Conservation (phyloP, 73 alveolate species). For the Paramecium primaurelia region DNA sequence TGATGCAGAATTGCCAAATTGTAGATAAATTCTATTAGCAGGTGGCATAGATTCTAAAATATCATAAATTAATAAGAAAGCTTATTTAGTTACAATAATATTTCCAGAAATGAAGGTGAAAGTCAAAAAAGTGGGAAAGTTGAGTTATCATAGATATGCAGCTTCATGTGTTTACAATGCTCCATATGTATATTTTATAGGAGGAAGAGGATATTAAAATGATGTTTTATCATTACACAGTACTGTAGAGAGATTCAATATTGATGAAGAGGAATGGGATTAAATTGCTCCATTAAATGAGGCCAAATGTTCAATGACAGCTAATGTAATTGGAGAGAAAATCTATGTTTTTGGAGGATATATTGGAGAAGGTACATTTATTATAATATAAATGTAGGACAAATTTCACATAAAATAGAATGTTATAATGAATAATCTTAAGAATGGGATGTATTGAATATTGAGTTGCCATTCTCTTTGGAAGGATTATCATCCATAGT, state of each 20-base stretch:
- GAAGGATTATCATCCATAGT: conserved; percentile 30
- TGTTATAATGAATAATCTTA: not conserved
- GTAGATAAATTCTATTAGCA: not conserved
- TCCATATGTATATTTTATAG: conserved; percentile 36
- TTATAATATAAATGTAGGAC: not conserved
- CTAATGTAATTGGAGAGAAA: conserved; percentile 3
- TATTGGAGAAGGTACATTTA: not conserved
- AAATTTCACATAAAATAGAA: conserved; percentile 34
- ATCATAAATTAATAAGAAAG: conserved; percentile 6
- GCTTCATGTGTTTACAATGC: conserved; percentile 35
- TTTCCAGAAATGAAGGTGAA: conserved; percentile 39
- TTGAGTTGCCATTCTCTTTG: conserved; percentile 29
- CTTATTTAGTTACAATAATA: not conserved
- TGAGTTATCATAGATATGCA: conserved; percentile 38
- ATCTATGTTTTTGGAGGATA: conserved; percentile 44
- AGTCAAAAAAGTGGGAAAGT: not conserved
- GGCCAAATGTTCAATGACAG: conserved; percentile 21
- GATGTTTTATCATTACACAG: conserved; percentile 23
- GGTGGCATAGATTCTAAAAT: conserved; percentile 44
- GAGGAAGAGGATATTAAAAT: conserved; percentile 48
- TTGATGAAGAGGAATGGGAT: conserved; percentile 41
- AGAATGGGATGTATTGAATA: conserved; percentile 15
- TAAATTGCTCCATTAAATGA: conserved; percentile 16
- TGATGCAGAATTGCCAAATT: conserved; percentile 45
- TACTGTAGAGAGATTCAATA: conserved; percentile 40